Conservation (phyloP, 192 early-diverging fungal genomes). For the Backusella tuberculispora region DNA sequence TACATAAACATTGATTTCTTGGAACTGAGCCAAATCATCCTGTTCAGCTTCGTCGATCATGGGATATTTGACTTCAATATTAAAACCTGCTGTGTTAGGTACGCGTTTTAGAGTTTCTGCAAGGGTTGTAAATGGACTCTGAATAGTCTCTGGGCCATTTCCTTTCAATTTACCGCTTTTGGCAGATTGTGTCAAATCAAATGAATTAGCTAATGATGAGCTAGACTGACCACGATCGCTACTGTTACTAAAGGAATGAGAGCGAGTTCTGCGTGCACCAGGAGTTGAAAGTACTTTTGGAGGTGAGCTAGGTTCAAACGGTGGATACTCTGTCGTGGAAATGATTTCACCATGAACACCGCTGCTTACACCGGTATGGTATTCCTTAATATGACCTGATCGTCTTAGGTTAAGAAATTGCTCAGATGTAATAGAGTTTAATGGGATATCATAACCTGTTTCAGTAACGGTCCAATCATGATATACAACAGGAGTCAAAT, state of each 20-base stretch:
- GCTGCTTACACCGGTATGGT: constrained; percentile 42
- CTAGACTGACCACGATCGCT: not conserved
- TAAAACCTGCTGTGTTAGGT: constrained; percentile 80
- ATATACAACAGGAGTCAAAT: constrained; percentile 85
- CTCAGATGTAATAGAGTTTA: constrained; percentile 67
- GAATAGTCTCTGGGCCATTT: constrained; percentile 80
- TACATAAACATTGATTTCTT: constrained; percentile 86
- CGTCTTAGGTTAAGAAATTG: constrained; percentile 69
- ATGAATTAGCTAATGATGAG: not conserved
- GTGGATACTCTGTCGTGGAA: constrained; percentile 15
- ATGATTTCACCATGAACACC: constrained; percentile 28
- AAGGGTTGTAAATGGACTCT: constrained; percentile 87
- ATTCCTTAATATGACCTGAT: constrained; percentile 47
- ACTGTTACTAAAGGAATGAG: constrained; percentile 46
- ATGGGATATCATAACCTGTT: constrained; percentile 69
- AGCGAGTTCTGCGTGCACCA: constrained; percentile 40
- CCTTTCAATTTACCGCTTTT: constrained; percentile 65
- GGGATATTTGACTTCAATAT: constrained; percentile 97
- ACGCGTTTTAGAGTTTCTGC: constrained; percentile 76
- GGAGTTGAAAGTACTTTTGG: not conserved
- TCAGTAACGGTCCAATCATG: constrained; percentile 90
- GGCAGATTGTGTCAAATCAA: constrained; percentile 32
- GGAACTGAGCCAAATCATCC: constrained; percentile 65
- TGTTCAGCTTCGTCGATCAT: constrained; percentile 88
- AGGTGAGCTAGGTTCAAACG: not conserved